Percentiles rank a stretch among this genome's conserved stretches.
These are phyloP conservation scores for Albatrellus ellisii DNA, from an alignment of 768 basidiomycete species.

Conservation along the genomic window DNA sequence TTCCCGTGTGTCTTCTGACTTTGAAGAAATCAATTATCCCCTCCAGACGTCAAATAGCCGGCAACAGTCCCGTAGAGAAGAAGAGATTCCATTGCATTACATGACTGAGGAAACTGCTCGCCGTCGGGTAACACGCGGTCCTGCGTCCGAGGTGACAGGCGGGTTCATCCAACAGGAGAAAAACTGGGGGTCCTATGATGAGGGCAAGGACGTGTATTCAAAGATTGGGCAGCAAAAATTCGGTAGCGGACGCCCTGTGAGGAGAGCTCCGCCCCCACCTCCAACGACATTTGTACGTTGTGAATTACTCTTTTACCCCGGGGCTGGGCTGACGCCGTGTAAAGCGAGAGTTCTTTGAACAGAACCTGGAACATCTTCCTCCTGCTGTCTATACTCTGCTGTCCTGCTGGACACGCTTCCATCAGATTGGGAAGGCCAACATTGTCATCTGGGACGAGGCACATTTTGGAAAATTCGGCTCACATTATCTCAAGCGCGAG, in stretches of 20 bases:
- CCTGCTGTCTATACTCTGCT: conserved; percentile 85
- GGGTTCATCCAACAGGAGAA: conserved; percentile 15
- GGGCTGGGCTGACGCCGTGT: not conserved
- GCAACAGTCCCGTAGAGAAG: conserved; percentile 20
- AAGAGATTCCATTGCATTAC: conserved; percentile 37
- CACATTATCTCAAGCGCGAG: conserved; percentile 95
- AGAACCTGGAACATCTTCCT: conserved; percentile 68
- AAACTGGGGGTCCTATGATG: conserved; percentile 32
- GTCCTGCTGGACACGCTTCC: conserved; percentile 90
- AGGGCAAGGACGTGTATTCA: conserved; percentile 55
- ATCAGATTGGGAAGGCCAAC: conserved; percentile 79
- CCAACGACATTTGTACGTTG: conserved; percentile 38
- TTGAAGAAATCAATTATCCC: conserved; percentile 59
- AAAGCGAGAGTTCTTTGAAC: conserved; percentile 63
- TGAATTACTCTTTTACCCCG: not conserved
- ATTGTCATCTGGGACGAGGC: conserved; percentile 98
- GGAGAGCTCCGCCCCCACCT: conserved; percentile 45
- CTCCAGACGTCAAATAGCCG: conserved; percentile 19
- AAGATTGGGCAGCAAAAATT: conserved; percentile 25
- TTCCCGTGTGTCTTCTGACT: conserved; percentile 47
- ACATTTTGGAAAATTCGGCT: conserved; percentile 98
- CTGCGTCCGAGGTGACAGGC: conserved; percentile 17
- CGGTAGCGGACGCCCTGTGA: conserved; percentile 29
- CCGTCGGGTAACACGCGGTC: conserved; percentile 28
- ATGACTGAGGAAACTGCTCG: conserved; percentile 39